Evolutionary conservation across 495 filamentous ascomycete species (phyloP).

Genomic region (Hypoxylon crocopeplum): DNA sequence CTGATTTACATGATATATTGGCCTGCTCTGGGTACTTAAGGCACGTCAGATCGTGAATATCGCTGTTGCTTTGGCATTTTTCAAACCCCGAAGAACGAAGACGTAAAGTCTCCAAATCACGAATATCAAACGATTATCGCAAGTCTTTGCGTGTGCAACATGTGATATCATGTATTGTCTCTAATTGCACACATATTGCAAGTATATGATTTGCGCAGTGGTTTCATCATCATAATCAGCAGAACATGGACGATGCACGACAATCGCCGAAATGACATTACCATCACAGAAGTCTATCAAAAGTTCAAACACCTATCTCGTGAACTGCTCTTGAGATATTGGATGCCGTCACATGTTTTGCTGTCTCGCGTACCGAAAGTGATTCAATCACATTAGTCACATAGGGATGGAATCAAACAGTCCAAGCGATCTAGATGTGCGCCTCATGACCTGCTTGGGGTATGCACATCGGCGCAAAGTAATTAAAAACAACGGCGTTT

Average conservation of each 20-base stretch:
- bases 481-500: slow-evolving; percentile 22
- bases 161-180: neutral
- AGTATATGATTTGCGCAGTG: neutral
- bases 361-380: neutral
- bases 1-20: slow-evolving; percentile 30
- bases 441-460: slow-evolving; percentile 15
- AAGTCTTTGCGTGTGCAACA: neutral
- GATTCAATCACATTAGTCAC: slow-evolving; percentile 5
- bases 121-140: slow-evolving; percentile 14
- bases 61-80: slow-evolving; percentile 19
- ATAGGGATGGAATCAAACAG: neutral
- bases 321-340: neutral
- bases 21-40: neutral
- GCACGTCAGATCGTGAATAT: slow-evolving; percentile 32
- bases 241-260: slow-evolving; percentile 14
- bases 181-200: neutral
- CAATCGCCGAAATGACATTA: slow-evolving; percentile 23
- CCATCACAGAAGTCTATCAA: neutral
- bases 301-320: neutral
- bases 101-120: slow-evolving; percentile 23
- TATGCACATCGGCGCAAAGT: slow-evolving; percentile 6
- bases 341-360: slow-evolving; percentile 14
- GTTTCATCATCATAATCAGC: neutral
- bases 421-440: slow-evolving; percentile 21
- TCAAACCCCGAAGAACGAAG: slow-evolving; percentile 27